Conservation (phyloP, 2,329 filamentous ascomycete species). For the Aspergillus transmontanensis region DNA sequence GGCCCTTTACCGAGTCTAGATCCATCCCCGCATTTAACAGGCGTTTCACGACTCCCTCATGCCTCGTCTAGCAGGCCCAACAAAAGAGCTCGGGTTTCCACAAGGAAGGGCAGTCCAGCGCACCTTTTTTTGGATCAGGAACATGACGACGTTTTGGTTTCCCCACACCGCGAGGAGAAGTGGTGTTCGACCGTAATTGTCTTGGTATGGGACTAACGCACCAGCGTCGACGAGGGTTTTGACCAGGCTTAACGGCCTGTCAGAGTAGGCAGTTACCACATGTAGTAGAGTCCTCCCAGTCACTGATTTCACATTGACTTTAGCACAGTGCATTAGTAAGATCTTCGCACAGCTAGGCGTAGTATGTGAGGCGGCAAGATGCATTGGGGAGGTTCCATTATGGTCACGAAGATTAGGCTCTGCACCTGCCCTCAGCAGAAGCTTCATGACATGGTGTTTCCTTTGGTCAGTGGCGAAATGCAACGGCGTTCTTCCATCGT, state of each 20-base stretch:
- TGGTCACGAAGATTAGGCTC: background rate
- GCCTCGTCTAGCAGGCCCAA: background rate
- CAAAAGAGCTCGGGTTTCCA: background rate
- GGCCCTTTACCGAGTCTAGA: background rate
- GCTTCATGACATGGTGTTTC: background rate
- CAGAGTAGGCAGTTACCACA: background rate
- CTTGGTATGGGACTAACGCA: background rate
- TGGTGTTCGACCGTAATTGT: background rate
- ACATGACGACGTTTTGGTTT: background rate
- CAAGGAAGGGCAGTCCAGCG: background rate
- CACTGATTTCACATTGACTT: background rate
- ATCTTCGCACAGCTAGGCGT: background rate
- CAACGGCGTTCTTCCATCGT: background rate
- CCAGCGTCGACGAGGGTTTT: background rate
- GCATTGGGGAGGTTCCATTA: background rate
- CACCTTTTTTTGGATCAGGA: background rate
- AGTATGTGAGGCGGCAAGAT: background rate
- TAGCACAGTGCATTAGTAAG: background rate
- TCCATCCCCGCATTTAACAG: background rate
- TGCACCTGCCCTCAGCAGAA: background rate
- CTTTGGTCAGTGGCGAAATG: background rate
- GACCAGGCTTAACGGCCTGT: background rate
- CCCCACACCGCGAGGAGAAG: slow-evolving; percentile 2
- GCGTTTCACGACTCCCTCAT: background rate
- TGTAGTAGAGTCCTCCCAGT: background rate